Percentiles rank a stretch among this genome's conserved stretches.
These are phyloP conservation scores for Talaromyces thailandensis DNA, from an alignment of 495 filamentous ascomycete species.

Conservation along the genomic window DNA sequence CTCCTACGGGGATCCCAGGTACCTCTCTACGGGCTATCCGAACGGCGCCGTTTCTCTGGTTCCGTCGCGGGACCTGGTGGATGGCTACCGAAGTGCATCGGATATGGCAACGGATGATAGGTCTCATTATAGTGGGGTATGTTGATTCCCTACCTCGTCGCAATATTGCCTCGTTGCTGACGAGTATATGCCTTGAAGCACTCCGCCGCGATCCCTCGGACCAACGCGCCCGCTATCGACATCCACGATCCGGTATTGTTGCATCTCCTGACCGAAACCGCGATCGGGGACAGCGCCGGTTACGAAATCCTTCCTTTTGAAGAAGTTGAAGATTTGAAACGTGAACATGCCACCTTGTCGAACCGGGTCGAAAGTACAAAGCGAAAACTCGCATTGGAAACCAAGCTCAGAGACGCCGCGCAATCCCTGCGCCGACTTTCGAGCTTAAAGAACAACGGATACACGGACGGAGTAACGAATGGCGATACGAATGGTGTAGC, in stretches of 20 bases:
- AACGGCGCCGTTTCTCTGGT: constrained; percentile 28
- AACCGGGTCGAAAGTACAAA: constrained; percentile 70
- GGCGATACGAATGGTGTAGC: constrained; percentile 16
- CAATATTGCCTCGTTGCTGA: constrained; percentile 9
- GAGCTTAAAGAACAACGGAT: constrained; percentile 35
- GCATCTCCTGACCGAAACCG: constrained; percentile 89
- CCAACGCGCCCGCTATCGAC: constrained; percentile 35
- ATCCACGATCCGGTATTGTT: constrained; percentile 53
- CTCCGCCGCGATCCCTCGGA: constrained; percentile 18
- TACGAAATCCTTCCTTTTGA: constrained; percentile 83
- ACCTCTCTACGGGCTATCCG: constrained; percentile 25
- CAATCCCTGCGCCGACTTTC: constrained; percentile 74
- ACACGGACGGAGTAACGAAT: constrained; percentile 30
- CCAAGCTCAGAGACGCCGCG: constrained; percentile 88
- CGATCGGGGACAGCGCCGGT: constrained; percentile 72
- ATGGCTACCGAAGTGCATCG: constrained; percentile 35
- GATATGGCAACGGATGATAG: constrained; percentile 25
- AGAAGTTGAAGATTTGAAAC: constrained; percentile 86
- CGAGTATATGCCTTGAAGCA: constrained; percentile 6
- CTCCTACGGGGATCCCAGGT: constrained; percentile 40
- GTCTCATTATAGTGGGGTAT: constrained; percentile 33
- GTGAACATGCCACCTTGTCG: constrained; percentile 59
- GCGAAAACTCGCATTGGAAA: constrained; percentile 80
- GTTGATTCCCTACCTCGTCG: constrained; percentile 9
- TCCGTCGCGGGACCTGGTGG: constrained; percentile 31